These are phyloP conservation scores for Vachellia pachyceras DNA, from an alignment of 306 rosid genomes.

Conservation along the genomic window DNA sequence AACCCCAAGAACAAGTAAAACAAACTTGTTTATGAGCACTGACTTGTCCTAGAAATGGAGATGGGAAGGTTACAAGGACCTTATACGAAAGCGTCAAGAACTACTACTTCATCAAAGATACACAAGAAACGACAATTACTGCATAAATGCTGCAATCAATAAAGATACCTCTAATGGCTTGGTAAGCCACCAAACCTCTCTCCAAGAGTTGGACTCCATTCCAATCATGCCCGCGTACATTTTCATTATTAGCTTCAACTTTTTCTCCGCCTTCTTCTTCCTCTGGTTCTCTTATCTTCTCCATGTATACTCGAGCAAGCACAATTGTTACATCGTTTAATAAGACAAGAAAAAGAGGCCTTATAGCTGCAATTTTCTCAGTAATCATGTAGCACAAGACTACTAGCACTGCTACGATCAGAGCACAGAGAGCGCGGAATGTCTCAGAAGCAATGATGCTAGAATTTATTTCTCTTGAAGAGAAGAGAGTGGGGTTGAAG, in stretches of 20 bases:
- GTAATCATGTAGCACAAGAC: conserved; percentile 58
- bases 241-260: conserved; percentile 21
- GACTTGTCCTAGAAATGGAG: conserved; percentile 10
- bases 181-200: conserved; percentile 84
- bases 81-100: not conserved
- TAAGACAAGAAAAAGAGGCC: conserved; percentile 74
- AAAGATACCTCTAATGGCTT: conserved; percentile 72
- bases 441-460: conserved; percentile 69
- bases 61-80: conserved; percentile 6
- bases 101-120: conserved; percentile 56
- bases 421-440: conserved; percentile 56
- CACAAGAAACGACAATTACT: conserved; percentile 71
- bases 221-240: conserved; percentile 57
- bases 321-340: conserved; percentile 70
- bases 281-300: conserved; percentile 41
- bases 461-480: conserved; percentile 65
- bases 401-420: conserved; percentile 61
- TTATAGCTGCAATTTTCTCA: conserved; percentile 51
- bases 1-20: conserved; percentile 26
- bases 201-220: conserved; percentile 77
- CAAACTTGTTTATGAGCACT: conserved; percentile 40
- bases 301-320: conserved; percentile 45
- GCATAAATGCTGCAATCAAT: conserved; percentile 78
- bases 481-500: conserved; percentile 45
- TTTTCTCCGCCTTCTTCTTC: conserved; percentile 48